Conservation (phyloP, 2,329 filamentous ascomycete genomes). For the Trichoderma semiorbis region DNA sequence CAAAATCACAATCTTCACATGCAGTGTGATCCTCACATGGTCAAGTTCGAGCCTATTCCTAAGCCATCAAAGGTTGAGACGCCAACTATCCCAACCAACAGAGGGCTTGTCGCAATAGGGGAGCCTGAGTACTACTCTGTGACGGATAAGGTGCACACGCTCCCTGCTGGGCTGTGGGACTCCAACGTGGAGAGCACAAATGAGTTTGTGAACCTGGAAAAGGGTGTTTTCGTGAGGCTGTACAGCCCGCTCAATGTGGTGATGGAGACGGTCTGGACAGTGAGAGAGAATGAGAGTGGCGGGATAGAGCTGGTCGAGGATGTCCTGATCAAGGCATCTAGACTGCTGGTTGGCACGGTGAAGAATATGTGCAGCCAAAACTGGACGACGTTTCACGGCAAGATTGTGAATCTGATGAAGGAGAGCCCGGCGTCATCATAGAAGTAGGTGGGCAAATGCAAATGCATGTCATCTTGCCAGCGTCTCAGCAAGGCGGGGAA, state of each 20-base stretch:
- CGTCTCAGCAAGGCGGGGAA: background rate
- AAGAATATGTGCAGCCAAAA: constrained; percentile 50
- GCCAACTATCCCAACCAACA: constrained; percentile 30
- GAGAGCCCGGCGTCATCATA: background rate
- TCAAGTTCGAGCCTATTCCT: constrained; percentile 39
- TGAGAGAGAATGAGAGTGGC: constrained; percentile 31
- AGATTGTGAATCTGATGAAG: constrained; percentile 12
- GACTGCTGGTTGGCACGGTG: constrained; percentile 46
- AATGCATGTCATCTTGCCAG: background rate
- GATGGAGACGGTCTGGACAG: constrained; percentile 53
- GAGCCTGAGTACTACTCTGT: constrained; percentile 44
- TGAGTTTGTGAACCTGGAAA: constrained; percentile 49
- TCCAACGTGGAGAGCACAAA: constrained; percentile 51
- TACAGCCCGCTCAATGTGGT: constrained; percentile 48
- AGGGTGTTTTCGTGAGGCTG: constrained; percentile 51
- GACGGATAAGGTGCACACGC: constrained; percentile 47
- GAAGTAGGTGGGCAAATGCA: background rate
- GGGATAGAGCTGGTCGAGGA: constrained; percentile 47
- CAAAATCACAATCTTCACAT: constrained; percentile 53
- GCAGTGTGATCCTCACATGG: constrained; percentile 50
- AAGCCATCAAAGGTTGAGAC: constrained; percentile 26
- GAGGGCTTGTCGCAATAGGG: constrained; percentile 25
- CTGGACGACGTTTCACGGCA: constrained; percentile 49
- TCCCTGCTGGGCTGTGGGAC: constrained; percentile 55
- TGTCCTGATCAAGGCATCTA: constrained; percentile 48